Evolutionary conservation across 2,329 filamentous ascomycete species (phyloP).

Genomic region (Penicillium brevicompactum): DNA sequence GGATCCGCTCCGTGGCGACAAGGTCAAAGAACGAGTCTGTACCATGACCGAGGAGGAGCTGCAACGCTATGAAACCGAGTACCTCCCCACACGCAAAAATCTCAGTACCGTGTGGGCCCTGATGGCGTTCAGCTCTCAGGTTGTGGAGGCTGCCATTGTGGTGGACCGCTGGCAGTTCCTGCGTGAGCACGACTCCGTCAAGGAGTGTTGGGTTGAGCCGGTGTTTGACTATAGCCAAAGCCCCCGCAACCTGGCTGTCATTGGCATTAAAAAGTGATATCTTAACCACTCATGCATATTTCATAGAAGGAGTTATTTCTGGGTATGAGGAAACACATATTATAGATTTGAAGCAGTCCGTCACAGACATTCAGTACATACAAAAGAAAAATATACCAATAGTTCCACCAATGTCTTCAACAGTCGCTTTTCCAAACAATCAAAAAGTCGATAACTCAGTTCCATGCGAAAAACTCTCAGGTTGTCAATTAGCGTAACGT

Average conservation of each 20-base stretch:
- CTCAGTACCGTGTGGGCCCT: slow-evolving; percentile 87
- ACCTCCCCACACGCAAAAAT: slow-evolving; percentile 70
- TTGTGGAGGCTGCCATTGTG: slow-evolving; percentile 88
- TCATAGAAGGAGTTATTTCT: not conserved
- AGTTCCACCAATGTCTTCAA: too few species aligned
- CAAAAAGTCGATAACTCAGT: too few species aligned
- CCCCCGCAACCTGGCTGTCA: slow-evolving; percentile 88
- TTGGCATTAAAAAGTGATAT: slow-evolving; percentile 74
- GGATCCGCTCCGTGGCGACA: slow-evolving; percentile 60
- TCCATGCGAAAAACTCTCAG: too few species aligned
- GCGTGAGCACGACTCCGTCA: slow-evolving; percentile 73
- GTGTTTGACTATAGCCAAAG: slow-evolving; percentile 88
- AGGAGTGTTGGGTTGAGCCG: slow-evolving; percentile 84
- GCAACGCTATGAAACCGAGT: slow-evolving; percentile 66
- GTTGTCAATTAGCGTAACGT: too few species aligned
- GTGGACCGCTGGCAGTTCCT: slow-evolving; percentile 88
- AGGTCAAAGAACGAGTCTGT: slow-evolving; percentile 67
- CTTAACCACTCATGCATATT: not conserved
- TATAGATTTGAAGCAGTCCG: not conserved
- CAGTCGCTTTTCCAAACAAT: too few species aligned
- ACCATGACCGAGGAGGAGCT: slow-evolving; percentile 76
- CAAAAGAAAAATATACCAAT: not conserved
- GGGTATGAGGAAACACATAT: not conserved
- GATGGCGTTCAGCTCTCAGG: slow-evolving; percentile 92
- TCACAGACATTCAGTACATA: not conserved